Base-by-base conservation (phyloP, 225 moss, liverwort and hornwort genomes). In the Pseudoscleropodium purum region DNA sequence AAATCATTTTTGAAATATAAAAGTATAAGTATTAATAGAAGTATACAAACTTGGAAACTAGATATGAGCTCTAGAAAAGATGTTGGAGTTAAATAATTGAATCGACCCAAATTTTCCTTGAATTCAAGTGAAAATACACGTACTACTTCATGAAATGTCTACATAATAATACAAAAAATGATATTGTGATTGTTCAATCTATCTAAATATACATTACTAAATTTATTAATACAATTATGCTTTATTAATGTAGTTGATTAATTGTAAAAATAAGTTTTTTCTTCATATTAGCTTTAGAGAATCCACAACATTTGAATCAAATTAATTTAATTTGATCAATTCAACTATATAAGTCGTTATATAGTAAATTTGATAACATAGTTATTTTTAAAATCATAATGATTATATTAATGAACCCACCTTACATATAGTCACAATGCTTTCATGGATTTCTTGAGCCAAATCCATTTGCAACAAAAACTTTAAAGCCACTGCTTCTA, bases 401-500 rank as follows among this genome's bases (percentile, higher is more conserved):
- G 4, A 3, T 47, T 39, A 31, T 20, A 7, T 39, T 17, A 34
- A 34, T 51, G 11, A n/a, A 87, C 51, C 9, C 43, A 98, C 98
- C 94, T 97, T 98, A 88, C 97, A 98, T 73, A 96, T 98, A 76
- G 87, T 92, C 5, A 98, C 97, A 87, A 98, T 97, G 26, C 80
- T 95, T 49, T 95, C 90, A 49, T 94, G 91, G 49, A 95, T 92
- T 82, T 94, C 87, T 84, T 97, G 93, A 63, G 92, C 88, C 84
- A 98, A 90, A 87, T 97, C 96, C 98, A 97, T 98, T 83, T 88
- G 93, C 88, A 90, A 84, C 68, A 98, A 85, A 87, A 98, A 97
- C 72, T 98, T 97, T n/a, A 94, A 92, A 19, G 98, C 97, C 67
- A 98, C 98, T 66, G 96, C 98, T 85, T 97, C 97, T 30, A 97